Conservation (phyloP, 768 basidiomycete genomes). For the Russula sp. region DNA sequence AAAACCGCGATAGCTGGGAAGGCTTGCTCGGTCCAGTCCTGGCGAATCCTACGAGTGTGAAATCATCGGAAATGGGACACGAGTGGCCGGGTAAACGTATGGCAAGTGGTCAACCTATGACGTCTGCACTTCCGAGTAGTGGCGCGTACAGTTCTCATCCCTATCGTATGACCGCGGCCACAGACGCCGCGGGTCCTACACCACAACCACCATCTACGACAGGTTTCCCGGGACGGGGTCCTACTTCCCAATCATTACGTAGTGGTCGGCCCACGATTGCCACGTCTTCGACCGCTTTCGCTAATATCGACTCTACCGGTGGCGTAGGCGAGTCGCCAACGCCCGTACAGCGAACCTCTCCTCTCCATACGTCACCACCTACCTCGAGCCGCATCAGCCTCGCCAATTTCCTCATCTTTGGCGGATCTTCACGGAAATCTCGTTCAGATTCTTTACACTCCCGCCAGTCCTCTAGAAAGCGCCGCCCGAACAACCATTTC, state of each 20-base stretch:
- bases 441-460: conserved; percentile 12
- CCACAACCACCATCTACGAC: neutral
- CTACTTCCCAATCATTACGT: conserved; percentile 38
- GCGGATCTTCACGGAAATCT: conserved; percentile 26
- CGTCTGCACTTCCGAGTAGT: conserved; percentile 30
- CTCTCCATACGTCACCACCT: conserved; percentile 29
- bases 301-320: conserved; percentile 48
- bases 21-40: conserved; percentile 35
- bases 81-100: conserved; percentile 6
- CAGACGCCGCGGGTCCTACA: neutral
- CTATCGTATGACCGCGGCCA: conserved; percentile 15
- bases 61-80: conserved; percentile 11
- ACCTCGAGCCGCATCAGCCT: conserved; percentile 49
- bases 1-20: conserved; percentile 38
- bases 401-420: conserved; percentile 52
- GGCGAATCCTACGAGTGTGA: conserved; percentile 21
- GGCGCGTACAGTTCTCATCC: conserved; percentile 24
- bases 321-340: conserved; percentile 67
- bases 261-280: conserved; percentile 27
- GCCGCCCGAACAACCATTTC: conserved; percentile 1
- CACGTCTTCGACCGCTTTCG: conserved; percentile 42
- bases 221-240: neutral
- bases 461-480: conserved; percentile 5
- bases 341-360: conserved; percentile 36
- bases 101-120: conserved; percentile 29